Base-by-base conservation (phyloP, 2,329 filamentous ascomycete species). In the Didymella pomorum region DNA sequence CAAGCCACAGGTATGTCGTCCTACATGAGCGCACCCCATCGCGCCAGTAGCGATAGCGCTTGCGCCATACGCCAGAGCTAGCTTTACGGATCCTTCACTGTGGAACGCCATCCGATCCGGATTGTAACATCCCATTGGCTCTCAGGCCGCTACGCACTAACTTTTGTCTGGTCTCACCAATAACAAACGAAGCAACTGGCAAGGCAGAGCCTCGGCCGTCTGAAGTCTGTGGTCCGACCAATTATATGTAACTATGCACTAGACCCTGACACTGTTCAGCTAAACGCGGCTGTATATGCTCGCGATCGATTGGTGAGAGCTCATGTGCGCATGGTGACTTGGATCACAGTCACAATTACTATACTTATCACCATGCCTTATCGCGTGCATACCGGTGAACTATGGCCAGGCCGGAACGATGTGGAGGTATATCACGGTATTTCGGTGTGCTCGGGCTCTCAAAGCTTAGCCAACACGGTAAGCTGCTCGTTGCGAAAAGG, bases 261-360 rank as follows among this genome's bases (percentile, higher is more conserved):
- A 60, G 37, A 56, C 56, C 62, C 62, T 62, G 50, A 52, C 42
- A 37, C 42, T 55, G 47, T 63, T 62, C 56, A 64, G 63, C 63
- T 62, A 52, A 65, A 62, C 53, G 62, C 65, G 65, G 65, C 61
- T 62, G 58, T 63, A 64, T 60, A 63, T 60, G 55, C 49, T 62
- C 46, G 60, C 47, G 33, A 66, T 60, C 58, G 47, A 62, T 49
- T 54, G 48, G 47, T 46, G 43, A 50, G 39, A 60, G 52, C 48
- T 47, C 61, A 58, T 60, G 43, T 63, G 58, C 48, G 52, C 57
- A 47, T 43, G 50, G 48, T 31, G 55, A 60, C 21, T 21, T 33
- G 29, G 26, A 53, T 50, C 50, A 50, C 50, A 39, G 25, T 58
- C 44, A 53, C 41, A n/a, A 18, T 28, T 45, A n/a, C 45, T 58